A percentile compares a stretch with the other conserved stretches of the same genome.
Evolutionary conservation across 345 rosid genomes (phyloP).

Genomic region (Melaleuca quinquenervia): DNA sequence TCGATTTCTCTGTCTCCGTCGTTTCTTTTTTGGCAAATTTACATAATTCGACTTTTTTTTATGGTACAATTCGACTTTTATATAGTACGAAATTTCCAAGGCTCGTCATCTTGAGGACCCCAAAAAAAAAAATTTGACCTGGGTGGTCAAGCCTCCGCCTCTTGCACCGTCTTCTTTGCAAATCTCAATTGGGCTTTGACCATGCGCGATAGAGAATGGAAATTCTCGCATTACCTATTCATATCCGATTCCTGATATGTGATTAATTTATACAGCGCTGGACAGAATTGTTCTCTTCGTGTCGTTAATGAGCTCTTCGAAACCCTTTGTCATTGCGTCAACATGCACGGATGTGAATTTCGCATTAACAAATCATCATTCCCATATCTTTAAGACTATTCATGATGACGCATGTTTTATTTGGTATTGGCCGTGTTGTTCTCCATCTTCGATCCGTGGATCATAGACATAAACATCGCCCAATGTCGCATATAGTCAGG

Average conservation of each 20-base stretch:
- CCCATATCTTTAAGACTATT: not conserved
- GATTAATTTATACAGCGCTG: not conserved
- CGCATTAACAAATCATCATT: fast-evolving
- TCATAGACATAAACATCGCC: not conserved
- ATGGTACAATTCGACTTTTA: not conserved
- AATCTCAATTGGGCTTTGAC: not conserved
- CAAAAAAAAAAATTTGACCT: not conserved
- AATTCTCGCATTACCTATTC: not conserved
- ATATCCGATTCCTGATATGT: not conserved
- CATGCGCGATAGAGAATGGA: not conserved
- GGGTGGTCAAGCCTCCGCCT: not conserved
- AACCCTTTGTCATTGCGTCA: not conserved
- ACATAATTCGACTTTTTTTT: not conserved
- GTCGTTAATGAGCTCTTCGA: not conserved
- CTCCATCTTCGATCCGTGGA: not conserved
- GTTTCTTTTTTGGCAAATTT: not conserved
- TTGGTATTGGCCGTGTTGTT: not conserved
- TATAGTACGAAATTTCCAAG: not conserved
- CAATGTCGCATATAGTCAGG: not conserved
- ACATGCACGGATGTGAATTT: not conserved
- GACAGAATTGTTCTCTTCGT: not conserved
- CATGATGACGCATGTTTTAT: not conserved
- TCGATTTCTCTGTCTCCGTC: not conserved
- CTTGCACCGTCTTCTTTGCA: not conserved
- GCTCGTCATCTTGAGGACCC: not conserved